phyloP scores from a whole-genome alignment of 495 filamentous ascomycete genomes.

The Neurospora sp. region DNA sequence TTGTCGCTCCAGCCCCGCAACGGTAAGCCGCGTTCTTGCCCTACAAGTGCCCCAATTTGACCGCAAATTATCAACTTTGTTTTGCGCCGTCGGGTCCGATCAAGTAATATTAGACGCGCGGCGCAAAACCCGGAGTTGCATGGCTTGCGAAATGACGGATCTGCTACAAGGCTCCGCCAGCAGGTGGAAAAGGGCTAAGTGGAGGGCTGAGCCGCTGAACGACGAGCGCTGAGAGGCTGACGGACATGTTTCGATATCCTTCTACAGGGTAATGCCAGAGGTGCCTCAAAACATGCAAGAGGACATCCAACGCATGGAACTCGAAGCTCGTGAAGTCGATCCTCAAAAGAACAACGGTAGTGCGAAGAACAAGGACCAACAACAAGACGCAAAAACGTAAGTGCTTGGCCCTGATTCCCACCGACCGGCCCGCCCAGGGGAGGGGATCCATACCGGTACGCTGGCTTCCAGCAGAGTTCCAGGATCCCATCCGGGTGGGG shows the following conservation, averaged over 20 bases:
- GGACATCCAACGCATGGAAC: conserved; percentile 79
- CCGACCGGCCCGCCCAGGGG: not conserved
- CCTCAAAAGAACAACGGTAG: conserved; percentile 27
- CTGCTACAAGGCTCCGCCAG: conserved; percentile 7
- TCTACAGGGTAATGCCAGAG: conserved; percentile 46
- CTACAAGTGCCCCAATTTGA: not conserved
- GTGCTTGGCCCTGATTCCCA: conserved; percentile 3
- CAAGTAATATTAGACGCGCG: not conserved
- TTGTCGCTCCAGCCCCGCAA: conserved; percentile 67
- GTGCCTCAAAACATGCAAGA: conserved; percentile 75
- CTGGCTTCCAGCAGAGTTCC: not conserved
- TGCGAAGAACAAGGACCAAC: conserved; percentile 5
- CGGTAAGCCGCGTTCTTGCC: conserved; percentile 48
- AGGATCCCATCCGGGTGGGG: not conserved
- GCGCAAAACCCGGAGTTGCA: not conserved
- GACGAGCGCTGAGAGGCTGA: conserved; percentile 9
- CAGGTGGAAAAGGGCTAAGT: conserved; percentile 4
- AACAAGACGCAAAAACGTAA: conserved; percentile 17
- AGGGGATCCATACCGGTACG: not conserved
- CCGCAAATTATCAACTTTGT: not conserved
- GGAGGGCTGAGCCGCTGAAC: conserved; percentile 8
- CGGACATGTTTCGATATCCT: conserved; percentile 6
- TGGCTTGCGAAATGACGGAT: not conserved
- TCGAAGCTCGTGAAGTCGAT: conserved; percentile 52
- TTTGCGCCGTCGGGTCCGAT: not conserved